These are phyloP conservation scores for Sarocladium oryzae DNA, from an alignment of 2,329 filamentous ascomycete species.

Conservation along the genomic window DNA sequence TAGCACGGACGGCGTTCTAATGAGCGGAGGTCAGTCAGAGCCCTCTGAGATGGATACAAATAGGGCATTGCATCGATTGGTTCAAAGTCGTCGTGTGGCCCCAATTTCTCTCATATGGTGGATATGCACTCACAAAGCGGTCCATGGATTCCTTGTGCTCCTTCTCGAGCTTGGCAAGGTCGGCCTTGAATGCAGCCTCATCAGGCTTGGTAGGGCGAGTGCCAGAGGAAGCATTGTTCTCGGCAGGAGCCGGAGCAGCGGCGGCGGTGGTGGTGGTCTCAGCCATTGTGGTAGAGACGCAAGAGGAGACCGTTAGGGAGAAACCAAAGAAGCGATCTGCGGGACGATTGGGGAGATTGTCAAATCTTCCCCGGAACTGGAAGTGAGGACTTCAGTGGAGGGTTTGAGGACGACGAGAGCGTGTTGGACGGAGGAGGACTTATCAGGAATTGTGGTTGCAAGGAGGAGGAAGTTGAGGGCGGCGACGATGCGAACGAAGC, in stretches of 20 bases:
- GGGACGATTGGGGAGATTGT: neutral
- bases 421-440: neutral
- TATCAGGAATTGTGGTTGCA: neutral
- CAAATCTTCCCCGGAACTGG: neutral
- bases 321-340: constrained; percentile 13
- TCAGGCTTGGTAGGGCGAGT: constrained; percentile 79
- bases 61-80: too few relatives aligned
- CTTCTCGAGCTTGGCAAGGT: constrained; percentile 77
- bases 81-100: too few relatives aligned
- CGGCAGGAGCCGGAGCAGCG: constrained; percentile 24
- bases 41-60: neutral
- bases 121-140: constrained; percentile 31
- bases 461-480: neutral
- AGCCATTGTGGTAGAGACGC: constrained; percentile 30
- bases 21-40: constrained; percentile 11
- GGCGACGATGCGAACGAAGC: neutral
- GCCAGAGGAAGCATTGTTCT: constrained; percentile 32
- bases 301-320: constrained; percentile 14
- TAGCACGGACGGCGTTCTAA: constrained; percentile 82
- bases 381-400: neutral
- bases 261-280: constrained; percentile 34
- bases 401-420: neutral
- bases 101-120: neutral
- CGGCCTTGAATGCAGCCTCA: constrained; percentile 74
- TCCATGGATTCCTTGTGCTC: constrained; percentile 74